Evolutionary conservation across 805 yeast genomes (phyloP).

Genomic region (Yamadazyma takamatsuzukensis): DNA sequence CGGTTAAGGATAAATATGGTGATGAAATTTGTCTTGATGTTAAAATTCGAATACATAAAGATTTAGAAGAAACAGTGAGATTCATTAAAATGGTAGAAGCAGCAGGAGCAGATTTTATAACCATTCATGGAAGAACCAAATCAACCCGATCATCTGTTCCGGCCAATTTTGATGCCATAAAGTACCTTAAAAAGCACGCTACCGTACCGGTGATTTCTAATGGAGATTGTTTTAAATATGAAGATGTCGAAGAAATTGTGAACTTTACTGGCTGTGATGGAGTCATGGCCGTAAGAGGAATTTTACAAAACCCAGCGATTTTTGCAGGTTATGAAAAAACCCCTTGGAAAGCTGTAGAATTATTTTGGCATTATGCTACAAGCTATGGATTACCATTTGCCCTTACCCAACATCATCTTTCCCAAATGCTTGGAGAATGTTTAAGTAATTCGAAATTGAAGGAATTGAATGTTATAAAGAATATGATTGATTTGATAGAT

Average conservation of each 20-base stretch:
- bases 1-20: slow-evolving; percentile 76
- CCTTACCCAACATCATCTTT: slow-evolving; percentile 80
- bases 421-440: slow-evolving; percentile 74
- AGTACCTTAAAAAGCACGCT: slow-evolving; percentile 51
- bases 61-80: slow-evolving; percentile 64
- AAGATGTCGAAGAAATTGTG: slow-evolving; percentile 63
- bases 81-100: slow-evolving; percentile 73
- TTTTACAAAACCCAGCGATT: slow-evolving; percentile 80
- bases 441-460: slow-evolving; percentile 28
- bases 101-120: slow-evolving; percentile 90
- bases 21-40: slow-evolving; percentile 76
- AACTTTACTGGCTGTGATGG: slow-evolving; percentile 78
- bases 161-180: slow-evolving; percentile 79
- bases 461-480: slow-evolving; percentile 59
- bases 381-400: slow-evolving; percentile 84
- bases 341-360: slow-evolving; percentile 91
- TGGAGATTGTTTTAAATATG: slow-evolving; percentile 81
- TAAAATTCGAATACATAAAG: slow-evolving; percentile 83
- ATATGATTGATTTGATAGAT: slow-evolving; percentile 64
- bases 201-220: slow-evolving; percentile 88
- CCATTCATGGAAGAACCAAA: slow-evolving; percentile 90
- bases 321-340: slow-evolving; percentile 71
- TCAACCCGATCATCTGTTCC: slow-evolving; percentile 82
- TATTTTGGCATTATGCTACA: slow-evolving; percentile 73
- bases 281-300: slow-evolving; percentile 93